Percentiles rank a stretch among this genome's conserved stretches.
Conservation (phyloP, 352 stramenopile species). For the Pythium phragmitis region DNA sequence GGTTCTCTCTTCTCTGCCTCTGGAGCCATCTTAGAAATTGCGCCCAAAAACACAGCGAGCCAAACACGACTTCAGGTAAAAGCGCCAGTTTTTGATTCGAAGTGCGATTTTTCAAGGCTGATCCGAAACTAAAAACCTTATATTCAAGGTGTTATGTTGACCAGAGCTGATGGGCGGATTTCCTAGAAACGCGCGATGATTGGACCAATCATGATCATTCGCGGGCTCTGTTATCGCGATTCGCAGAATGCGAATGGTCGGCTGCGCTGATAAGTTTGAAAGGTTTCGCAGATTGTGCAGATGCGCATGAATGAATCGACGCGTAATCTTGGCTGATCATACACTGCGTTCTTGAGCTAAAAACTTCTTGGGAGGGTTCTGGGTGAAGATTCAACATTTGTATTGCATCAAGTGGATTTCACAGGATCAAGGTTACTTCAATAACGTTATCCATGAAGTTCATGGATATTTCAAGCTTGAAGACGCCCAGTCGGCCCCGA, state of each 20-base stretch:
- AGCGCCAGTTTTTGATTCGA: constrained; percentile 13
- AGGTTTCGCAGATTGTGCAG: neutral
- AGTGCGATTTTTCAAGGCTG: constrained; percentile 8
- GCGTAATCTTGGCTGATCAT: no score
- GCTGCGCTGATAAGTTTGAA: constrained; percentile 2
- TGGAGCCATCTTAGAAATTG: constrained; percentile 2
- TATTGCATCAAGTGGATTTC: no score
- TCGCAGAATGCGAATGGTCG: neutral
- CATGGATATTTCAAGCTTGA: no score
- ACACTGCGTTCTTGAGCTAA: no score
- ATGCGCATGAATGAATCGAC: neutral
- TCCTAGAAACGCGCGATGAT: constrained; percentile 12
- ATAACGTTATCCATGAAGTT: no score
- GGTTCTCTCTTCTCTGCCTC: neutral
- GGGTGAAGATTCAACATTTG: no score
- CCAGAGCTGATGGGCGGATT: neutral
- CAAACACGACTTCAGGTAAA: neutral
- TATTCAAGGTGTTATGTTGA: neutral
- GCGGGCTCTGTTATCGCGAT: neutral
- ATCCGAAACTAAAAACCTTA: constrained; percentile 6
- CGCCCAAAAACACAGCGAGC: neutral
- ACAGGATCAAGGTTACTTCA: no score
- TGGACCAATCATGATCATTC: neutral
- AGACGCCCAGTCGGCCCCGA: no score
- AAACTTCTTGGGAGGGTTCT: no score